Conservation (phyloP, 169 alveolate genomes). For the Neospora caninum region DNA sequence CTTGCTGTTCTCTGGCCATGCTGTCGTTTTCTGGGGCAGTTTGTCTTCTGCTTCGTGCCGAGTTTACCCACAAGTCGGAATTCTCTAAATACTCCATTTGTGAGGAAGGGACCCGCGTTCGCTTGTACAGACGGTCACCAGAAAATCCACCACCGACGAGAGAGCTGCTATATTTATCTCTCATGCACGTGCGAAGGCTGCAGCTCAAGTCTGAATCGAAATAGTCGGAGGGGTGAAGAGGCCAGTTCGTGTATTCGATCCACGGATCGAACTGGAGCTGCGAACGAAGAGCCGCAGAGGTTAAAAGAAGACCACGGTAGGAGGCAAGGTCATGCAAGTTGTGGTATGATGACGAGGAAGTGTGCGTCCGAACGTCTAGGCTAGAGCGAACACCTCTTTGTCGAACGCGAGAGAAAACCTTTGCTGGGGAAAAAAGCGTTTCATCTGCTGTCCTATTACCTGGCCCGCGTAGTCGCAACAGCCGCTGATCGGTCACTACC, state of each 20-base stretch:
- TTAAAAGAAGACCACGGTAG: background rate
- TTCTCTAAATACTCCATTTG: too few species aligned
- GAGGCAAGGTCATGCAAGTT: background rate
- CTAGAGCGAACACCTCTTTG: background rate
- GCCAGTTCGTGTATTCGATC: background rate
- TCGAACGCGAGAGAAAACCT: background rate
- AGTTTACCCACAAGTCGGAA: too few species aligned
- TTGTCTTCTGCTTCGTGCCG: too few species aligned
- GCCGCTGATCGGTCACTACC: background rate
- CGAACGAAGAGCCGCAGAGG: background rate
- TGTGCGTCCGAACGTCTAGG: background rate
- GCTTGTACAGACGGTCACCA: background rate
- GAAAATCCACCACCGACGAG: background rate
- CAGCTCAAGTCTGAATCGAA: background rate
- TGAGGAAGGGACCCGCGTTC: too few species aligned
- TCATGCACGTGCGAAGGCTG: background rate
- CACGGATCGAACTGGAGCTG: constrained; percentile 1
- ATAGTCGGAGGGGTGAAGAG: background rate
- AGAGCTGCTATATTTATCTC: background rate
- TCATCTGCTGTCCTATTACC: background rate
- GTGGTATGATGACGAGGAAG: background rate
- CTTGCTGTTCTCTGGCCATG: too few species aligned
- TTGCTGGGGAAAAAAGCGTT: background rate
- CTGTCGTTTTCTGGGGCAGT: too few species aligned
- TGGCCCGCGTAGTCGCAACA: background rate